phyloP scores from a whole-genome alignment of 768 basidiomycete genomes.

The Boletus bicolor region DNA sequence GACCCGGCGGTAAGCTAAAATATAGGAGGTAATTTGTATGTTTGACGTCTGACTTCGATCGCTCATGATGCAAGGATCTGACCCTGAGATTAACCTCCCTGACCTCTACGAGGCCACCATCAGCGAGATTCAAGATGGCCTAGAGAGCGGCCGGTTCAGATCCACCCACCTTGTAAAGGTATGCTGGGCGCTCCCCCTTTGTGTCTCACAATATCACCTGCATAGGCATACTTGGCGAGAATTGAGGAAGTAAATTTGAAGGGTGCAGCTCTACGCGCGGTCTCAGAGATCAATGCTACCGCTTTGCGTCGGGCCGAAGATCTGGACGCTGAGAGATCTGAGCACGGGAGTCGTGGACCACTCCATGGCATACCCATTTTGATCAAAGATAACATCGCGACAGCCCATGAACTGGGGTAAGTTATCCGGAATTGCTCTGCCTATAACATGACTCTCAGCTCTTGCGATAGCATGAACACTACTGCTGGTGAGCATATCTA shows the following conservation, averaged over 20 bases:
- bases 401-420: slow-evolving; percentile 27
- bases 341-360: slow-evolving; percentile 43
- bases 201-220: background rate
- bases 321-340: slow-evolving; percentile 49
- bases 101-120: slow-evolving; percentile 64
- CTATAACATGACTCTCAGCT: background rate
- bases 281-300: slow-evolving; percentile 54
- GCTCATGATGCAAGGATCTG: slow-evolving; percentile 2
- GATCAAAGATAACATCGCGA: slow-evolving; percentile 48
- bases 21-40: slow-evolving; percentile 1
- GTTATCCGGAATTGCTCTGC: background rate
- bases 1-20: slow-evolving; percentile 5
- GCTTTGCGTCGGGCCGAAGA: slow-evolving; percentile 51
- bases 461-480: slow-evolving; percentile 45
- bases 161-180: slow-evolving; percentile 65
- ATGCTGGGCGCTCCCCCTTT: background rate
- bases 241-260: slow-evolving; percentile 68
- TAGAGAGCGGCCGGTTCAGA: slow-evolving; percentile 48
- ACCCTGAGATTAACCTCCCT: slow-evolving; percentile 26
- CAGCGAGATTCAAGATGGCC: slow-evolving; percentile 49
- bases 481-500: slow-evolving; percentile 40
- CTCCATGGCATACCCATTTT: slow-evolving; percentile 60
- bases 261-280: slow-evolving; percentile 54
- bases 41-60: background rate
- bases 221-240: slow-evolving; percentile 60